A percentile compares a stretch with the other conserved stretches of the same genome.
phyloP scores from a whole-genome alignment of 768 basidiomycete genomes.

The Infundibulicybe gibba region DNA sequence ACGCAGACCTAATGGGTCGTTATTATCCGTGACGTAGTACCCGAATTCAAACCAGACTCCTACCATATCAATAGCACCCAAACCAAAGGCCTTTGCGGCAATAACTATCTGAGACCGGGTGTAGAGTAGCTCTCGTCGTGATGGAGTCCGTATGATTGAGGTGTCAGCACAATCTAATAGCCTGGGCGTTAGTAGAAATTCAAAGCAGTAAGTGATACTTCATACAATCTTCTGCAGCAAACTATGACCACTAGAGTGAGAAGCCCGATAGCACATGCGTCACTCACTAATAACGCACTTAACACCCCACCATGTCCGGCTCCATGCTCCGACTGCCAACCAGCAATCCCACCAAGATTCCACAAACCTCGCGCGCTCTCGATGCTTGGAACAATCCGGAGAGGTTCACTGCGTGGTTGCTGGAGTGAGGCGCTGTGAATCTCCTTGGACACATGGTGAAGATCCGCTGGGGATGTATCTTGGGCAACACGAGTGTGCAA shows the following conservation, averaged over 20 bases:
- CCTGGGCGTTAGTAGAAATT: conserved; percentile 3
- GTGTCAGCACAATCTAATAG: conserved; percentile 84
- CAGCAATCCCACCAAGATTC: conserved; percentile 66
- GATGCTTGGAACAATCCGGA: conserved; percentile 74
- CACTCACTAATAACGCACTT: conserved; percentile 62
- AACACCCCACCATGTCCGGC: conserved; percentile 48
- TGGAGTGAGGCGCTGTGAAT: conserved; percentile 31
- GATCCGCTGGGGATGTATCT: conserved; percentile 71
- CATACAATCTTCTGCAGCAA: conserved; percentile 93
- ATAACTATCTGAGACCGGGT: conserved; percentile 81
- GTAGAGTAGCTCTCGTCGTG: conserved; percentile 75
- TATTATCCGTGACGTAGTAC: not conserved
- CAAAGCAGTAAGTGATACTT: conserved; percentile 3
- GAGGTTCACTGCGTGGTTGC: conserved; percentile 21
- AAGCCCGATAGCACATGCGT: not conserved
- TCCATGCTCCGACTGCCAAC: conserved; percentile 56
- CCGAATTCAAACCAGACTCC: conserved; percentile 1
- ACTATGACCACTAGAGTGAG: conserved; percentile 40
- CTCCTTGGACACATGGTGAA: conserved; percentile 55
- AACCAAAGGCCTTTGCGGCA: conserved; percentile 76
- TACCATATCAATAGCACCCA: conserved; percentile 92
- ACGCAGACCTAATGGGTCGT: conserved; percentile 65
- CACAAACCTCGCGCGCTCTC: conserved; percentile 78
- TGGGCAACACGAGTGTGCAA: conserved; percentile 76
- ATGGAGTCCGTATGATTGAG: conserved; percentile 70